Percentiles rank a stretch among this genome's conserved stretches.
phyloP scores from a whole-genome alignment of 2,329 filamentous ascomycete genomes.

The Venturia effusa region DNA sequence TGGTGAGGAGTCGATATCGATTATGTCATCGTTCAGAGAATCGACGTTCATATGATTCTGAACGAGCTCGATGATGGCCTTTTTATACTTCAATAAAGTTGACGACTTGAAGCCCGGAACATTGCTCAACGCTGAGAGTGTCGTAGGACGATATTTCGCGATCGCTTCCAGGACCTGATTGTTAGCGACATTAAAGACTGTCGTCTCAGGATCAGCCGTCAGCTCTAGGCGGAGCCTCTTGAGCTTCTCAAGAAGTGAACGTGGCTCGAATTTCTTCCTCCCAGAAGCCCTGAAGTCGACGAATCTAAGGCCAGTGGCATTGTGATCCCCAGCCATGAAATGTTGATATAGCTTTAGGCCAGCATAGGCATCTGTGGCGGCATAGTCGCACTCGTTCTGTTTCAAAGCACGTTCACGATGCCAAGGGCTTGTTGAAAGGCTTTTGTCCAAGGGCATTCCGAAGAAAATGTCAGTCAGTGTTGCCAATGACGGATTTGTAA shows the following conservation, averaged over 20 bases:
- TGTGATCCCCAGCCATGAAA: background rate
- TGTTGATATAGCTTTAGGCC: background rate
- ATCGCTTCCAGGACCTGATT: background rate
- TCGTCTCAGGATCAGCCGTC: background rate
- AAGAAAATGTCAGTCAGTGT: background rate
- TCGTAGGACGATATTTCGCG: background rate
- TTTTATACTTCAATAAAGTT: background rate
- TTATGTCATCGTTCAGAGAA: background rate
- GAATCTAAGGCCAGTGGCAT: background rate
- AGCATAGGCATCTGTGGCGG: background rate
- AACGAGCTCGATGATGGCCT: background rate
- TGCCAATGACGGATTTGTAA: background rate
- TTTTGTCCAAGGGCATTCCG: background rate
- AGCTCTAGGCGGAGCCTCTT: background rate
- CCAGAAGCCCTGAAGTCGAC: background rate
- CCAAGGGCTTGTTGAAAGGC: background rate
- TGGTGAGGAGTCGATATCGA: background rate
- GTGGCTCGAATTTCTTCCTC: background rate
- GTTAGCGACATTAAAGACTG: background rate
- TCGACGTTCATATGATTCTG: background rate
- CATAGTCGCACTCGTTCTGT: background rate
- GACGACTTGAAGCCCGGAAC: background rate
- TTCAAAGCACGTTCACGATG: background rate
- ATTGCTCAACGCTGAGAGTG: background rate
- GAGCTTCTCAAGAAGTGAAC: background rate